phyloP scores from a whole-genome alignment of 805 yeast species.

The Candida endomychidarum region DNA sequence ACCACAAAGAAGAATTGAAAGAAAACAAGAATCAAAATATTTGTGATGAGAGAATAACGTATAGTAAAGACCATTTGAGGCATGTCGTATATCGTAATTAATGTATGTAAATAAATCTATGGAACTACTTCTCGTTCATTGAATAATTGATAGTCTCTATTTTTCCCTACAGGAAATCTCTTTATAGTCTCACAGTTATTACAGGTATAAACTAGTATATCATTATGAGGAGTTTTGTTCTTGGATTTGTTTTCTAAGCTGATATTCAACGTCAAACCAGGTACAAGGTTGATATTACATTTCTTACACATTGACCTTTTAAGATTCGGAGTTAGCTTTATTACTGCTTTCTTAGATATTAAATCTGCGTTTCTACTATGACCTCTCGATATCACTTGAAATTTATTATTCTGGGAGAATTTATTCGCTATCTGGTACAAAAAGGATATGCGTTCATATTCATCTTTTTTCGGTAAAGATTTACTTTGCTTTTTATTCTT shows the following conservation, averaged over 20 bases:
- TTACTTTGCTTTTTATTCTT: conserved; percentile 32
- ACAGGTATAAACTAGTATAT: conserved; percentile 52
- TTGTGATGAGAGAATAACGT: too few relatives aligned
- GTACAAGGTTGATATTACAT: conserved; percentile 54
- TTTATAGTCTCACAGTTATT: conserved; percentile 49
- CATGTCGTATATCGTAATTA: conserved; percentile 10
- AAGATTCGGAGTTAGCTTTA: conserved; percentile 60
- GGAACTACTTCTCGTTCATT: conserved; percentile 30
- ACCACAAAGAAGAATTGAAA: conserved; percentile 34
- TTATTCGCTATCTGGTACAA: conserved; percentile 55
- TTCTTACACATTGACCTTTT: conserved; percentile 71
- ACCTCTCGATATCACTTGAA: conserved; percentile 51
- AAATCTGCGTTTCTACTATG: conserved; percentile 55
- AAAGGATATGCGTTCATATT: conserved; percentile 57
- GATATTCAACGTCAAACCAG: conserved; percentile 44
- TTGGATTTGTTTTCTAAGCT: conserved; percentile 45
- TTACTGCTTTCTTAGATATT: conserved; percentile 67
- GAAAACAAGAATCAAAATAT: conserved; percentile 16
- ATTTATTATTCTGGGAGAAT: conserved; percentile 25
- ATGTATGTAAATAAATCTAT: conserved; percentile 12
- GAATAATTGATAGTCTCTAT: conserved; percentile 50
- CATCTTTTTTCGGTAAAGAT: conserved; percentile 51
- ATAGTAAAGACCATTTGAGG: too few relatives aligned
- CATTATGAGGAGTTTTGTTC: conserved; percentile 30
- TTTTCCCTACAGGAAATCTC: conserved; percentile 62